Percentiles rank a stretch among this genome's conserved stretches.
phyloP scores from a whole-genome alignment of 1,139 yeast species.

The Taphrina wiesneri region DNA sequence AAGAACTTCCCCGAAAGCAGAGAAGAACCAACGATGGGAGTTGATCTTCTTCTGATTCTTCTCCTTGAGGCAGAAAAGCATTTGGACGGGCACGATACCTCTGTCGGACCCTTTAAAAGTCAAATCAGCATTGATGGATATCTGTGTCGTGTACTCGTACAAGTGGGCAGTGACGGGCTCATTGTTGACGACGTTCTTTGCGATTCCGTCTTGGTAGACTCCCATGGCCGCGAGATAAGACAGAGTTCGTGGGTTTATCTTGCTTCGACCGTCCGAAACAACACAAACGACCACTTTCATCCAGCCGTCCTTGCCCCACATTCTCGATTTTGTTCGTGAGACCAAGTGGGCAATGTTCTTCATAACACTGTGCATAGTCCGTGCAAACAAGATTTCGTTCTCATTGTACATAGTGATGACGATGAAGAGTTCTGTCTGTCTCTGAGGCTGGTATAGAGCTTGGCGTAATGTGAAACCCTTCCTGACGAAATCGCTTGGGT shows the following conservation, averaged over 20 bases:
- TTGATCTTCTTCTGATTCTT: constrained; percentile 73
- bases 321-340: constrained; percentile 54
- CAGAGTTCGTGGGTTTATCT: constrained; percentile 64
- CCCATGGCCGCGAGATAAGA: constrained; percentile 72
- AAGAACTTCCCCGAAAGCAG: constrained; percentile 70
- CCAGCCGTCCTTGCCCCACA: constrained; percentile 82
- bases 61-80: constrained; percentile 75
- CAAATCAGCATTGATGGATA: constrained; percentile 67
- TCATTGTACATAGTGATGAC: constrained; percentile 82
- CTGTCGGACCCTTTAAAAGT: constrained; percentile 57
- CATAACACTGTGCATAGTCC: constrained; percentile 75
- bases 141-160: constrained; percentile 77
- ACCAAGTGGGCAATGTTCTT: constrained; percentile 67
- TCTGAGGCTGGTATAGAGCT: constrained; percentile 62
- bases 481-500: constrained; percentile 63
- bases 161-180: constrained; percentile 69
- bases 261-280: constrained; percentile 75
- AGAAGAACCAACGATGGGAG: constrained; percentile 83
- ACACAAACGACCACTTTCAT: constrained; percentile 72
- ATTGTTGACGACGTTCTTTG: constrained; percentile 73
- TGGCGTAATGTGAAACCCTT: constrained; percentile 68
- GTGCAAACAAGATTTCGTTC: constrained; percentile 67
- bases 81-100: constrained; percentile 66
- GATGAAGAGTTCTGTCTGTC: constrained; percentile 71
- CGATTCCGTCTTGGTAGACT: constrained; percentile 77